Conservation (phyloP, 2,329 filamentous ascomycete genomes). For the Ambrosiella cleistominuta region DNA sequence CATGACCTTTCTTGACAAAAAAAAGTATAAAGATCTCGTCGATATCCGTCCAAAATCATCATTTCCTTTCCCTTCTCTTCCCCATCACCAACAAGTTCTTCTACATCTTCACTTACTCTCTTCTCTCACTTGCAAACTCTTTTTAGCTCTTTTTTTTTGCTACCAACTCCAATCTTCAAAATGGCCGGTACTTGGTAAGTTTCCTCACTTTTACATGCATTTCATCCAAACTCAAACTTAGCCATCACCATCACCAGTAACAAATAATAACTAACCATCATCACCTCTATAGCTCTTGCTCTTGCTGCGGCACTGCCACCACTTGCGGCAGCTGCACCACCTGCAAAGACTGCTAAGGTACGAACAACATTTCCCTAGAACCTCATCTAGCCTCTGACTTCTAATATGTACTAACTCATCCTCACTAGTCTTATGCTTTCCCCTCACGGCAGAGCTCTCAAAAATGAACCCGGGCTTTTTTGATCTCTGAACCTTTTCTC, state of each 20-base stretch:
- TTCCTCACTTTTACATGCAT: background rate
- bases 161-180: constrained; percentile 9
- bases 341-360: constrained; percentile 8
- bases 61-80: background rate
- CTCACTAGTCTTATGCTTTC: background rate
- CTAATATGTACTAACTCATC: background rate
- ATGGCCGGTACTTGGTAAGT: constrained; percentile 11
- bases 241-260: background rate
- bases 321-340: constrained; percentile 7
- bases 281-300: constrained; percentile 7
- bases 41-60: background rate
- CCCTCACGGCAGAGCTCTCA: background rate
- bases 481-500: background rate
- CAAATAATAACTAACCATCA: too few relatives aligned
- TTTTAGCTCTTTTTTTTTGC: background rate
- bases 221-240: constrained; percentile 1
- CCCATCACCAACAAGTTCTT: background rate
- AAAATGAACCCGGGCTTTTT: background rate
- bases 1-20: background rate
- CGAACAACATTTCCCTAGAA: background rate
- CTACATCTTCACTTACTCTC: background rate
- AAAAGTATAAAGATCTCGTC: constrained; percentile 4
- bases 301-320: constrained; percentile 8
- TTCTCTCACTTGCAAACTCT: constrained; percentile 1
- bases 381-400: background rate